These are phyloP conservation scores for Dentipellis sp. DNA, from an alignment of 768 basidiomycete species.

Conservation along the genomic window DNA sequence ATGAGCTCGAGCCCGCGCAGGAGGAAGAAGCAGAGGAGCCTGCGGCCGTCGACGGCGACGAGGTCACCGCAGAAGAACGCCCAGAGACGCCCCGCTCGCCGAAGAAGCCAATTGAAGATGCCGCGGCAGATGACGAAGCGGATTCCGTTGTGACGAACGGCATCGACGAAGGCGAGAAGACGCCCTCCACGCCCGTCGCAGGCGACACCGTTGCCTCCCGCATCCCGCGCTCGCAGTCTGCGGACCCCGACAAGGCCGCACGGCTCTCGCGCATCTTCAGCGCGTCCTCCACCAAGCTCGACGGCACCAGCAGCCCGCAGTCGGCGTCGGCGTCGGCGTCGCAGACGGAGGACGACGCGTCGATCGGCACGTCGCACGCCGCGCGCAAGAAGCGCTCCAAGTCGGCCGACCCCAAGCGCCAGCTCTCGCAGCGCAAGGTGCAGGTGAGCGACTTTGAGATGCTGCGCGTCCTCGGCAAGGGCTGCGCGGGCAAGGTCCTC, in stretches of 20 bases:
- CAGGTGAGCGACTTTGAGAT: conserved; percentile 91
- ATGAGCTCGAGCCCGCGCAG: conserved; percentile 2
- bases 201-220: conserved; percentile 25
- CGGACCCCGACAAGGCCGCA: conserved; percentile 58
- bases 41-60: too few species aligned
- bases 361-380: conserved; percentile 46
- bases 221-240: conserved; percentile 73
- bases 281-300: conserved; percentile 30
- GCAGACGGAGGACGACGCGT: conserved; percentile 57
- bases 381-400: conserved; percentile 46
- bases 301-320: conserved; percentile 22
- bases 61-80: conserved; percentile 4
- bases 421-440: conserved; percentile 53
- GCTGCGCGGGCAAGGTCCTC: conserved; percentile 94
- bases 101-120: conserved; percentile 1
- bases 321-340: conserved; percentile 40
- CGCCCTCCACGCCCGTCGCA: conserved; percentile 15
- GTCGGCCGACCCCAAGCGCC: conserved; percentile 39
- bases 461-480: conserved; percentile 93
- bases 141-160: neutral
- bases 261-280: conserved; percentile 53
- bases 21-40: too few species aligned
- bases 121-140: neutral
- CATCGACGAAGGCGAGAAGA: conserved; percentile 15
- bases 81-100: conserved; percentile 4